Evolutionary conservation across 1,284 basidiomycete species (phyloP).

Genomic region (Cryptococcus amylolentus): DNA sequence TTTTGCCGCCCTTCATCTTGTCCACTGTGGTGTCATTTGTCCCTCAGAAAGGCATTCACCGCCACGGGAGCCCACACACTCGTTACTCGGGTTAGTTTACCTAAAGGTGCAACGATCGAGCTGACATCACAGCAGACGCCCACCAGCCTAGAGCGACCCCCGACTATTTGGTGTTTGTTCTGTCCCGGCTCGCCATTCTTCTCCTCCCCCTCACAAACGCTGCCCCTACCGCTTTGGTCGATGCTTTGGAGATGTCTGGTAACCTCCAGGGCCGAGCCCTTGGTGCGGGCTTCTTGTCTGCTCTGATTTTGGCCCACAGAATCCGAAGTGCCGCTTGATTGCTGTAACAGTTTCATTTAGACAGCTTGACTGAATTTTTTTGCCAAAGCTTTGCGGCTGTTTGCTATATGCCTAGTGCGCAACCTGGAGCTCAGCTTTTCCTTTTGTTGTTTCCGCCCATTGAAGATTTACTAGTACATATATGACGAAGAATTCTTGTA

Average conservation of each 20-base stretch:
- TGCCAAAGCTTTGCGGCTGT: no score
- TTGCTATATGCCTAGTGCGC: neutral
- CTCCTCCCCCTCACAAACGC: constrained; percentile 43
- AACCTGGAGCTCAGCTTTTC: neutral
- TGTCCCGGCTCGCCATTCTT: constrained; percentile 43
- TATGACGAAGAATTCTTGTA: no score
- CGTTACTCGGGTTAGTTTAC: constrained; percentile 29
- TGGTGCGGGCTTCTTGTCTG: constrained; percentile 39
- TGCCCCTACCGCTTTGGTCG: constrained; percentile 36
- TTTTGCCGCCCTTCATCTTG: constrained; percentile 38
- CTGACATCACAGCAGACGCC: constrained; percentile 7
- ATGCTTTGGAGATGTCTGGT: constrained; percentile 41
- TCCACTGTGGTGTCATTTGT: constrained; percentile 43
- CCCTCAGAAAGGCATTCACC: constrained; percentile 30
- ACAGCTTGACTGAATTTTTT: neutral
- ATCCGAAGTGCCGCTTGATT: constrained; percentile 8
- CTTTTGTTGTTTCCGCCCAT: neutral
- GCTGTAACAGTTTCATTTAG: neutral
- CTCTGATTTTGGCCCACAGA: constrained; percentile 38
- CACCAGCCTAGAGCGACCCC: constrained; percentile 31
- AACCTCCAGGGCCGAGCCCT: constrained; percentile 43
- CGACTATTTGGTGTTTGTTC: constrained; percentile 43
- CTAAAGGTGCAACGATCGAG: neutral
- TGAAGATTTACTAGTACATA: no score
- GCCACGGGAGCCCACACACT: constrained; percentile 21